Conservation (phyloP, 2,329 filamentous ascomycete species). For the Ceratocystis huliohia region DNA sequence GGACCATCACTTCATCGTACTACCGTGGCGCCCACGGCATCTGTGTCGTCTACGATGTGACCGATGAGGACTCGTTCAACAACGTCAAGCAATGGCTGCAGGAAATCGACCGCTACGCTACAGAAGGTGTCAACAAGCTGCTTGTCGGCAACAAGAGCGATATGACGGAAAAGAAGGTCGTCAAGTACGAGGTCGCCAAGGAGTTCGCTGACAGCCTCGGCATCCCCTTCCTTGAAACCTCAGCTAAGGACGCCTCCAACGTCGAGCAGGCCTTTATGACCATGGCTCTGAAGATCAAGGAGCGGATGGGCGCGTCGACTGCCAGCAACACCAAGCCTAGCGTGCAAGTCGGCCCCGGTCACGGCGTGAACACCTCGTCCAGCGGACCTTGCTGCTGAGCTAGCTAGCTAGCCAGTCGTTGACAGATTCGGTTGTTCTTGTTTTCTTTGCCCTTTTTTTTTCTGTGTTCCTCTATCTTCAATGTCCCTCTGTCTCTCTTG, state of each 20-base stretch:
- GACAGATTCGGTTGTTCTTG: neutral
- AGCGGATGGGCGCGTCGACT: conserved; percentile 94
- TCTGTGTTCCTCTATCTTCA: conserved; percentile 11
- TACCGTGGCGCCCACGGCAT: conserved; percentile 98
- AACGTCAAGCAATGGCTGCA: conserved; percentile 99
- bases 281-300: conserved; percentile 99
- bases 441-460: neutral
- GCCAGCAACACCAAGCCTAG: conserved; percentile 97
- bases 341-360: conserved; percentile 88
- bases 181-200: conserved; percentile 99
- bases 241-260: conserved; percentile 98
- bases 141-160: conserved; percentile 99
- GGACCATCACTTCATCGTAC: conserved; percentile 98
- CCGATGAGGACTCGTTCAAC: conserved; percentile 99
- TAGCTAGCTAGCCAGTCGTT: neutral
- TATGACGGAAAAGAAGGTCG: conserved; percentile 99
- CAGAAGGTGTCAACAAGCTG: conserved; percentile 98
- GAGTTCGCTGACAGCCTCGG: conserved; percentile 98
- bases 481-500: conserved; percentile 9
- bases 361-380: conserved; percentile 79
- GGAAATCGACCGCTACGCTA: conserved; percentile 98
- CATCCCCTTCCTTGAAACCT: conserved; percentile 98
- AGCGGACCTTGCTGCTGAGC: conserved; percentile 82
- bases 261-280: conserved; percentile 99
- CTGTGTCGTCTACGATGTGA: conserved; percentile 99